Evolutionary conservation across 805 yeast genomes (phyloP), one percentile per base, ranked within the genome.

Genomic region (Metschnikowia bowlesiae): DNA sequence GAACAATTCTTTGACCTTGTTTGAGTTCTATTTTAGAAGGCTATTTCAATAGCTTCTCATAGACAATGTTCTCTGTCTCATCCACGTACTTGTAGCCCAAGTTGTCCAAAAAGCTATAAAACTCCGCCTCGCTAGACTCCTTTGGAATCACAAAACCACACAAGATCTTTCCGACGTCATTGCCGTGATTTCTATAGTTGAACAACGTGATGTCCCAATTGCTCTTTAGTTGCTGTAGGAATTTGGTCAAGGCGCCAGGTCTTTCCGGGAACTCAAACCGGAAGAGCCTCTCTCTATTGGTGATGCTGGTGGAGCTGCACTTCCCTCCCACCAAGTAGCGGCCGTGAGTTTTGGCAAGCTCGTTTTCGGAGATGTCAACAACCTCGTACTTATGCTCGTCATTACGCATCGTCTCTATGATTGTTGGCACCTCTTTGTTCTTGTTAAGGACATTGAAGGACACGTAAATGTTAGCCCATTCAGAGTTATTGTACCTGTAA

Each of bases 141-240:
- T 81, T 79, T 2, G 98, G 97, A 28, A 91, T 89, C 46, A 84
- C 83, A 50, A 95, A 79, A 38, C 96, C 99, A 40, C 96, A 92
- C 53, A 94, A 75, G 1, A 94, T 89, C 67, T 89, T 89, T 42
- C 96, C 98, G 42, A 94, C 79, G 64, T 94, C 99, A 46, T 92
- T 84, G 37, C 99, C 99, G 60, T 90, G 96, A 71, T 94, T 90
- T 76, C 99, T 83, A 70, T 94, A 94, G 68, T 94, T 97, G 84
- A 94, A 94, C 61, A 94, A 71, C 1, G 97, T 87, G 54, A 94
- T 82, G 65, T 94, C 94, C 97, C 98, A 94, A 46, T 83, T 82
- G 28, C 78, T 76, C 61, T 85, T 81, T 64, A 94, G 69, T 14
- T 84, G 77, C 29, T 78, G 79, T 62, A 94, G 76, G 71, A 94